Conservation (phyloP, 2,329 filamentous ascomycete genomes). For the Polychaeton citri region DNA sequence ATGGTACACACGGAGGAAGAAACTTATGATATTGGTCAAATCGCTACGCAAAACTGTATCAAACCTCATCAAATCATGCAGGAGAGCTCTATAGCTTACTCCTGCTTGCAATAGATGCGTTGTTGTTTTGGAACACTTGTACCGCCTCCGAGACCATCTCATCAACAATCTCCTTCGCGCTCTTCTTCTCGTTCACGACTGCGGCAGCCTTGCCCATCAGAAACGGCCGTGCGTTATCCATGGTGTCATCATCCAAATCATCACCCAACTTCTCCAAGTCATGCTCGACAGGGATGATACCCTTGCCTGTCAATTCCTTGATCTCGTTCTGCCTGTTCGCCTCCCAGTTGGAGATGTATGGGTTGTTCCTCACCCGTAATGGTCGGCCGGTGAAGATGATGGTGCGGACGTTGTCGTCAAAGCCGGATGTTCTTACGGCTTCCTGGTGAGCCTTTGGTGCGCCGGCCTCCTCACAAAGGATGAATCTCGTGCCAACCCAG, state of each 20-base stretch:
- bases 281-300: conserved; percentile 82
- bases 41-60: too few relatives aligned
- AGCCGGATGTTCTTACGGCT: conserved; percentile 77
- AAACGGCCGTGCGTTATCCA: conserved; percentile 84
- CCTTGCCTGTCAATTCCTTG: conserved; percentile 79
- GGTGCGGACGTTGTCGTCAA: conserved; percentile 91
- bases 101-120: conserved; percentile 17
- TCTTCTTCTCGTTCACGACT: conserved; percentile 84
- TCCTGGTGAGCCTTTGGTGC: conserved; percentile 91
- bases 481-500: conserved; percentile 95
- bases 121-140: conserved; percentile 15
- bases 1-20: too few relatives aligned
- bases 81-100: too few relatives aligned
- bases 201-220: conserved; percentile 96
- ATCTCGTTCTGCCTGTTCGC: conserved; percentile 81
- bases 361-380: conserved; percentile 81
- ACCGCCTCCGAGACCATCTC: conserved; percentile 76
- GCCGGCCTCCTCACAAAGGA: conserved; percentile 85
- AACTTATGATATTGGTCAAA: too few relatives aligned
- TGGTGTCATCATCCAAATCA: conserved; percentile 59
- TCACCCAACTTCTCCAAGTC: conserved; percentile 74
- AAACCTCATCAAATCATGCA: too few relatives aligned
- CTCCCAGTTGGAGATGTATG: conserved; percentile 95
- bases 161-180: conserved; percentile 82
- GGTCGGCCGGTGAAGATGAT: conserved; percentile 98